A percentile compares a stretch with the other conserved stretches of the same genome.
These are phyloP conservation scores for Diaporthe velutina DNA, from an alignment of 2,329 filamentous ascomycete species.

Conservation along the genomic window DNA sequence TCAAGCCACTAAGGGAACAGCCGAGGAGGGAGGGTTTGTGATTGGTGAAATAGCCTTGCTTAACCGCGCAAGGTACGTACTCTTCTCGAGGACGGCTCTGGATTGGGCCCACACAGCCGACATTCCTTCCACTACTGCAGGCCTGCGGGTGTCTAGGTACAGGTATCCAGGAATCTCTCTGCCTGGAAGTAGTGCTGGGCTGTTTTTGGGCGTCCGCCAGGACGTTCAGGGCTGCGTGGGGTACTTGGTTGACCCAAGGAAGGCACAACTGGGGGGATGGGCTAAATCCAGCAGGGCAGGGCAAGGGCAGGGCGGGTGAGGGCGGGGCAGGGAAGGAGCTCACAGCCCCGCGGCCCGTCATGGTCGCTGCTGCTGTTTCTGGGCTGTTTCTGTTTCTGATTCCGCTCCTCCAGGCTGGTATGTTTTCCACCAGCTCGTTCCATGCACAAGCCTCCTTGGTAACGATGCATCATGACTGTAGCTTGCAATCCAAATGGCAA, in stretches of 20 bases:
- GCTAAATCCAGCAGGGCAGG: slow-evolving; percentile 25
- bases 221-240: not conserved
- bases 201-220: not conserved
- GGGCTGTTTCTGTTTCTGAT: slow-evolving; percentile 24
- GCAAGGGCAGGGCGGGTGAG: slow-evolving; percentile 3
- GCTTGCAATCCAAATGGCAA: not conserved
- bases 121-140: not conserved
- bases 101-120: slow-evolving; percentile 31
- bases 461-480: not conserved
- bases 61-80: slow-evolving; percentile 26
- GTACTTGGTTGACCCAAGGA: not conserved
- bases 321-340: slow-evolving; percentile 12
- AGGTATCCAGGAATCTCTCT: not conserved
- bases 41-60: slow-evolving; percentile 2
- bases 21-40: not conserved
- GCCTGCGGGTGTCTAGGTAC: not conserved
- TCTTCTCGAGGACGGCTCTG: not conserved
- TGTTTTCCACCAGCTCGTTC: not conserved
- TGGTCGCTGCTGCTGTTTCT: slow-evolving; percentile 8
- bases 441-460: not conserved
- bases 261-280: not conserved
- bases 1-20: slow-evolving; percentile 21
- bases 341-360: slow-evolving; percentile 23
- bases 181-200: slow-evolving; percentile 1
- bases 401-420: slow-evolving; percentile 8